Evolutionary conservation across 768 basidiomycete genomes (phyloP), one percentile per base, ranked within the genome.

Genomic region (Podaxis sp.): DNA sequence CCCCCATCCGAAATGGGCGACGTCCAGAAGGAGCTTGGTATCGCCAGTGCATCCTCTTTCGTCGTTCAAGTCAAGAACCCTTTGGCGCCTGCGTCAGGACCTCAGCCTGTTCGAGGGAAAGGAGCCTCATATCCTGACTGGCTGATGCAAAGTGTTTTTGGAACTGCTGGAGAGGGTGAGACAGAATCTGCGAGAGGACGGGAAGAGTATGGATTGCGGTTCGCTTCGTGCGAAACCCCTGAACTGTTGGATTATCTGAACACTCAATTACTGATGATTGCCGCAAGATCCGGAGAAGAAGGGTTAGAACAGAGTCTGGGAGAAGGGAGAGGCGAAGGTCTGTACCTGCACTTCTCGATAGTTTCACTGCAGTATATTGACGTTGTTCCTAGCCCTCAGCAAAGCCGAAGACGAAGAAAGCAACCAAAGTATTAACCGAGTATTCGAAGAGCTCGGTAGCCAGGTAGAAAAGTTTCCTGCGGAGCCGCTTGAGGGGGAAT

Each of bases 21-120:
- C 3, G 85, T 87, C 0, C 88, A 88, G 63, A 67, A 74, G 19
- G 80, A 76, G 5, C 74, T 90, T 4, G 84, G 85, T 3, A 84
- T 89, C 59, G 71, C 78, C 55, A 72, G 73, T 0, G 80, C 82
- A 0, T 83, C 82, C 0, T 82, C 82, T 0, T 88, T 87, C 65
- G 74, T 85, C 15, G 41, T 88, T 4, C 85, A 88, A 64, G 82
- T 87, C 53, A 88, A 86, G 74, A 87, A 87, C 63, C 85, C 85
- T 0, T 73, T 81, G 0, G 82, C 82, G 11, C 77, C 82, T 0
- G 71, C 73, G 2, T 74, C 74, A 2, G 77, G 69, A 0, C 74
- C 75, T 0, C 69, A 65, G 27, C 75, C 74, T 49, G 64, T 65
- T 1, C 72, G 68, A 33, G 63, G 69, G 0, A 78, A 76, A 59